Conservation (phyloP, 345 rosid species). For the Dipteronia sinensis region DNA sequence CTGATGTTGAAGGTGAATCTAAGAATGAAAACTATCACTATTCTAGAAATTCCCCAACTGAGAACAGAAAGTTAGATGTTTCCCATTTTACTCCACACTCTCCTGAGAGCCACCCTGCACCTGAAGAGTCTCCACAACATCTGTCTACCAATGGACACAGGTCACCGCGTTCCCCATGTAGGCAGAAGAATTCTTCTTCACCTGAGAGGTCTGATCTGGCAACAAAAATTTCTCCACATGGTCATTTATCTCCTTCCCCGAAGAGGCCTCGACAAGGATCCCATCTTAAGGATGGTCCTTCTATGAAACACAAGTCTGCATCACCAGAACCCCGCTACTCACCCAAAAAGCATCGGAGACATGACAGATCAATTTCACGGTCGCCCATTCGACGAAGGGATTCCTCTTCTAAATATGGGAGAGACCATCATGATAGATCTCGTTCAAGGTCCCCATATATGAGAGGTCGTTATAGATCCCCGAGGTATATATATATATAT, state of each 20-base stretch:
- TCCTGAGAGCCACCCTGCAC: neutral
- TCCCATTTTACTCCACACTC: conserved; percentile 18
- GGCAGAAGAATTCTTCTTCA: conserved; percentile 10
- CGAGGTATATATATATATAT: conserved; percentile 22
- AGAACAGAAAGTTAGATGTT: conserved; percentile 4
- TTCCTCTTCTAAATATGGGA: conserved; percentile 20
- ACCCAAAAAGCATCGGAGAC: conserved; percentile 15
- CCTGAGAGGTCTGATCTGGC: conserved; percentile 22
- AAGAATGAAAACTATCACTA: neutral
- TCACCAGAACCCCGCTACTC: conserved; percentile 14
- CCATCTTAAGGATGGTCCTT: conserved; percentile 19
- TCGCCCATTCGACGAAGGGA: conserved; percentile 24
- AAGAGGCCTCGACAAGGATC: conserved; percentile 11
- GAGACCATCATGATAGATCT: conserved; percentile 17
- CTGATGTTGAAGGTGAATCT: conserved; percentile 1
- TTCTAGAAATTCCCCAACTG: conserved; percentile 7
- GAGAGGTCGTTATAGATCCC: conserved; percentile 17
- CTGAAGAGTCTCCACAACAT: neutral
- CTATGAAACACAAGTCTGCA: conserved; percentile 4
- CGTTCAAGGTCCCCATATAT: conserved; percentile 25
- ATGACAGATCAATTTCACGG: conserved; percentile 13
- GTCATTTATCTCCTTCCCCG: conserved; percentile 14
- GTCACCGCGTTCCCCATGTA: conserved; percentile 1
- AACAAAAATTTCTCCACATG: conserved; percentile 2
- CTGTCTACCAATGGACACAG: conserved; percentile 1